These are phyloP conservation scores for Saccharomyces hybrid DNA, from an alignment of 1,139 yeast species.

Conservation along the genomic window DNA sequence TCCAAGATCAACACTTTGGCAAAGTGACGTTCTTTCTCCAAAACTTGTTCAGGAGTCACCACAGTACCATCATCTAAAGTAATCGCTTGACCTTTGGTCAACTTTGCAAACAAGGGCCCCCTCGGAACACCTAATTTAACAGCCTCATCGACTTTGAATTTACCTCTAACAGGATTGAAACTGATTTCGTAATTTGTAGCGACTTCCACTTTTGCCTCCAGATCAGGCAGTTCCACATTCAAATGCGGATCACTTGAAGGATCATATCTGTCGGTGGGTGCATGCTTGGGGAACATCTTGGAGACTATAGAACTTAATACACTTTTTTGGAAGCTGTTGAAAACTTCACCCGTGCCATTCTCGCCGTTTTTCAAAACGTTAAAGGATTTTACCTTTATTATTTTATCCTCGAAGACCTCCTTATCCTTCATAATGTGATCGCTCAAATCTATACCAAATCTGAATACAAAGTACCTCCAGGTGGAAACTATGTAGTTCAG, in stretches of 20 bases:
- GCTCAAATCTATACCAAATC: constrained; percentile 61
- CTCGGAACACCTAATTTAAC: constrained; percentile 59
- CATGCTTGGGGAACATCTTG: constrained; percentile 41
- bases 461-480: constrained; percentile 83
- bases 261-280: constrained; percentile 27
- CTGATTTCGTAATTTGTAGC: constrained; percentile 58
- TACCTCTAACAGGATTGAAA: constrained; percentile 68
- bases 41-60: constrained; percentile 63
- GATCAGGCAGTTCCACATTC: constrained; percentile 32
- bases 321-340: constrained; percentile 9
- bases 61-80: constrained; percentile 50
- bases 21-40: constrained; percentile 54
- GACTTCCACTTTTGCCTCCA: constrained; percentile 11
- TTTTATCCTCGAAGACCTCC: constrained; percentile 43
- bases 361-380: constrained; percentile 18
- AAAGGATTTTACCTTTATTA: constrained; percentile 48
- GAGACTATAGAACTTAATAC: constrained; percentile 23
- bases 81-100: constrained; percentile 57
- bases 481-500: constrained; percentile 56
- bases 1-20: constrained; percentile 63
- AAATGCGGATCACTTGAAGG: constrained; percentile 33
- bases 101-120: constrained; percentile 50
- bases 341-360: constrained; percentile 1
- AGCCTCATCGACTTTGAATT: constrained; percentile 63
- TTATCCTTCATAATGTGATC: constrained; percentile 37